Evolutionary conservation across 495 filamentous ascomycete genomes (phyloP), one percentile per base, ranked within the genome.

Genomic region (Parmelia sp.): DNA sequence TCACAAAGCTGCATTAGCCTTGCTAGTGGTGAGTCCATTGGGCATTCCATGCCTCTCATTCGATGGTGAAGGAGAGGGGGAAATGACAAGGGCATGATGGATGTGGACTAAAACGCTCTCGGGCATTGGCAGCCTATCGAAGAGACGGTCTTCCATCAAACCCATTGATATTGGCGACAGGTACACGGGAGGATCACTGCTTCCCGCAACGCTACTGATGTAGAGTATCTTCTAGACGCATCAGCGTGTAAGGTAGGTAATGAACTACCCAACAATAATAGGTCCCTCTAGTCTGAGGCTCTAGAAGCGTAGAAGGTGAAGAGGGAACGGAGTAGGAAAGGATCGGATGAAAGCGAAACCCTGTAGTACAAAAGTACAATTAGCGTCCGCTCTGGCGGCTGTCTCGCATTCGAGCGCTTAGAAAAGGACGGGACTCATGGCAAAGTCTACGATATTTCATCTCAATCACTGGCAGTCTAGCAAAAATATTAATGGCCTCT

Each of bases 321-420:
- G 27, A 53, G 31, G 25, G 25, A 53, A 25, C 14, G 31, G 25
- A 53, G 49, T 29, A 53, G 27, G 25, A 23, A 29, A 25, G 49
- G 49, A 31, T 53, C 49, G 49, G 49, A 53, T 29, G 49, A 53
- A 29, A 53, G 49, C 36, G n/a, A n/a, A n/a, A n/a, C n/a, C n/a
- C n/a, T n/a, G n/a, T n/a, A n/a, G n/a, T n/a, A n/a, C 1, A 57
- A 57, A 2, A 5, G 3, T 36, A 27, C 14, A 57, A 1, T 10
- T 53, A 53, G 49, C 27, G 12, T 53, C 49, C 12, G 27, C 14
- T 29, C 12, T 60, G 1, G 58, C 58, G 58, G 58, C 39, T 31
- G 58, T 60, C 25, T 60, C 25, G 36, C 33, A 60, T 60, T 60
- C 58, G 58, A 60, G 58, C 58, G 58, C 58, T 60, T 60, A 60